phyloP scores from a whole-genome alignment of 164 flowering plant genomes.

The Chloranthus sessilifolius region DNA sequence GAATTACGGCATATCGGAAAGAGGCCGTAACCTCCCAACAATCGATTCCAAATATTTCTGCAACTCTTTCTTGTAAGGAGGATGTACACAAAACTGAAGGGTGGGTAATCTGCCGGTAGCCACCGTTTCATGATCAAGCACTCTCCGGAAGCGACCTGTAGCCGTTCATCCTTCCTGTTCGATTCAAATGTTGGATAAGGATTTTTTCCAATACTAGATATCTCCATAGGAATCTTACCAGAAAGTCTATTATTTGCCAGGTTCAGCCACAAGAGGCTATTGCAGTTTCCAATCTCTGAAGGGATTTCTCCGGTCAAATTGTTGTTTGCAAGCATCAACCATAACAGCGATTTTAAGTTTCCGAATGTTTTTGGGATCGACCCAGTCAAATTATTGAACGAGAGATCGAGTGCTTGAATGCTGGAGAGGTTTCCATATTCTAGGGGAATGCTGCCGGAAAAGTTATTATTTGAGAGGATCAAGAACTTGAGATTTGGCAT shows the following conservation, averaged over 20 bases:
- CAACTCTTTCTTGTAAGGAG: slow-evolving; percentile 67
- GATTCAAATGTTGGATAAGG: slow-evolving; percentile 40
- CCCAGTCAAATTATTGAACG: slow-evolving; percentile 57
- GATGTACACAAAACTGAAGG: slow-evolving; percentile 69
- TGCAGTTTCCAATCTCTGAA: slow-evolving; percentile 71
- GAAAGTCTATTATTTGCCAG: slow-evolving; percentile 65
- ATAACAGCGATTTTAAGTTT: slow-evolving; percentile 59
- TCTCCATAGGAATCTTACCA: slow-evolving; percentile 56
- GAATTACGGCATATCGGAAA: slow-evolving; percentile 42
- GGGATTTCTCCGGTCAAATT: slow-evolving; percentile 64
- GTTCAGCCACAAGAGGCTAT: slow-evolving; percentile 81
- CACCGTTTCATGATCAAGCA: slow-evolving; percentile 77
- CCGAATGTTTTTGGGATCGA: slow-evolving; percentile 66
- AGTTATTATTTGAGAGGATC: slow-evolving; percentile 55
- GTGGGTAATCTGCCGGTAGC: slow-evolving; percentile 88
- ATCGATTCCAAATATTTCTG: slow-evolving; percentile 52
- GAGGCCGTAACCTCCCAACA: slow-evolving; percentile 66
- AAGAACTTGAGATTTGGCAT: slow-evolving; percentile 48
- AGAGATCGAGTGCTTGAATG: slow-evolving; percentile 83
- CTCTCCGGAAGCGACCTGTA: slow-evolving; percentile 65
- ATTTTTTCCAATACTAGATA: slow-evolving; percentile 51
- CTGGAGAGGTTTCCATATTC: slow-evolving; percentile 51
- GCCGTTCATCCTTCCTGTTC: slow-evolving; percentile 21
- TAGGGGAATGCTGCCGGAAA: slow-evolving; percentile 56
- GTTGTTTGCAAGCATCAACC: slow-evolving; percentile 90